Base-by-base conservation (phyloP, 1,284 basidiomycete species). In the Coriolopsis trogii region DNA sequence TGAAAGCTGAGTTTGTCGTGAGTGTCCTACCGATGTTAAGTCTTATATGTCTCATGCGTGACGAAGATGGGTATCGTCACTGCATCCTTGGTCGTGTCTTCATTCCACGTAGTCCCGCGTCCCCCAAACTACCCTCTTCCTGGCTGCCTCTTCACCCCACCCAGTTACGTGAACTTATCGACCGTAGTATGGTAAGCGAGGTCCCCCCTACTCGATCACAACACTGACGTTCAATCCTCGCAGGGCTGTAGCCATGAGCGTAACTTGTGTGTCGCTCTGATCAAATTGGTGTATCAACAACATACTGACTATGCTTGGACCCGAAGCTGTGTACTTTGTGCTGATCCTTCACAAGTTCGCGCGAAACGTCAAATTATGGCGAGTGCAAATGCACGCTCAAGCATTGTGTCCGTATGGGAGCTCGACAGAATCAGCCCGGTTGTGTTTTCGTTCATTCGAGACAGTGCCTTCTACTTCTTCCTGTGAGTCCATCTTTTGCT, bases 381-480 rank as follows among this genome's bases (percentile, higher is more conserved):
- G 45, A 33, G 28, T 28, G 4, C 13, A 2, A 29, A 3, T 15
- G 23, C 1, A 9, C 44, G 1, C n/a, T 43, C 46, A 0, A 16
- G 16, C 12, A 16, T 25, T 8, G 41, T 53, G 18, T 23, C 41
- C 1, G 23, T 53, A n/a, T 53, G 46, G 46, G 51, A 53, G 23
- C 28, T 53, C 28, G 34, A 31, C n/a, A 23, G 42, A 23, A 39
- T 49, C 31, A 49, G 46, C 8, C 52, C 52, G 12, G 29, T 49
- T 12, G 42, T 54, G 2, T 46, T 46, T 31, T 20, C 38, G 23
- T 54, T 55, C 31, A 38, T 55, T 8, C 39, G 52, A 7, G 52
- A 54, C 16, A 45, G 43, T 25, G 47, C 43, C 20, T 46, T 49
- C 23, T 50, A 55, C 34, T 50, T 55, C 48, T 46, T 55, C 34